Evolutionary conservation across 768 basidiomycete species (phyloP).

Genomic region (Tulasnella sp.): DNA sequence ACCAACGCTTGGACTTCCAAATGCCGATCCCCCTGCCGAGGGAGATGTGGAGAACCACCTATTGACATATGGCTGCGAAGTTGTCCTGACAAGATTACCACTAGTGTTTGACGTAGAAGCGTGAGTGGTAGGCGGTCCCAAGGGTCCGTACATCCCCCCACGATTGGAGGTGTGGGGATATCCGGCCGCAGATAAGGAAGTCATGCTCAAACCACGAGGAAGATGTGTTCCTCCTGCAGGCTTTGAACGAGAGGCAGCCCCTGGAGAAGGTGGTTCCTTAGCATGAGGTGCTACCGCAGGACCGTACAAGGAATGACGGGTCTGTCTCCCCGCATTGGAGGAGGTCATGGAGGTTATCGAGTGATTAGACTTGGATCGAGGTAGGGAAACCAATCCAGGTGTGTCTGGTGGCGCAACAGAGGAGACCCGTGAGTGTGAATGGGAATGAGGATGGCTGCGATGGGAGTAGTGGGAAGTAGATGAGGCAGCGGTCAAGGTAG

Average conservation of each 20-base stretch:
- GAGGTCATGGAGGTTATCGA: slow-evolving; percentile 6
- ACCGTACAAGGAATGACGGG: no score
- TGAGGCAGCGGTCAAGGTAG: no score
- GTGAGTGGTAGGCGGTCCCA: background rate
- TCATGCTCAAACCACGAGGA: slow-evolving; percentile 12
- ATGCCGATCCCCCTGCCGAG: background rate
- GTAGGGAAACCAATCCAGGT: slow-evolving; percentile 3
- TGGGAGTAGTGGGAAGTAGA: no score
- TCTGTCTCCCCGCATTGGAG: no score
- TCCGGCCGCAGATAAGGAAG: background rate
- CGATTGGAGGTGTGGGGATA: no score
- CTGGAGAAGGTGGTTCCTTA: slow-evolving; percentile 6
- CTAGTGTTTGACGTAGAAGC: background rate
- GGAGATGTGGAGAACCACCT: background rate
- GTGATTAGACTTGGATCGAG: slow-evolving; percentile 9
- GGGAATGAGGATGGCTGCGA: background rate
- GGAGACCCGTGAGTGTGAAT: slow-evolving; percentile 5
- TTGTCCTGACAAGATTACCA: background rate
- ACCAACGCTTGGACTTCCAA: slow-evolving; percentile 1
- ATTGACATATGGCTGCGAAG: slow-evolving; percentile 5
- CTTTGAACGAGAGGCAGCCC: background rate
- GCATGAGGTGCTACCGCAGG: background rate
- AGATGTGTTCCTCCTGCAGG: background rate
- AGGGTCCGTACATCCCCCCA: background rate
- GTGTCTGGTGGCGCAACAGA: no score